These are phyloP conservation scores for Apophysomyces trapeziformis DNA, from an alignment of 371 early-diverging fungal species.

Conservation along the genomic window DNA sequence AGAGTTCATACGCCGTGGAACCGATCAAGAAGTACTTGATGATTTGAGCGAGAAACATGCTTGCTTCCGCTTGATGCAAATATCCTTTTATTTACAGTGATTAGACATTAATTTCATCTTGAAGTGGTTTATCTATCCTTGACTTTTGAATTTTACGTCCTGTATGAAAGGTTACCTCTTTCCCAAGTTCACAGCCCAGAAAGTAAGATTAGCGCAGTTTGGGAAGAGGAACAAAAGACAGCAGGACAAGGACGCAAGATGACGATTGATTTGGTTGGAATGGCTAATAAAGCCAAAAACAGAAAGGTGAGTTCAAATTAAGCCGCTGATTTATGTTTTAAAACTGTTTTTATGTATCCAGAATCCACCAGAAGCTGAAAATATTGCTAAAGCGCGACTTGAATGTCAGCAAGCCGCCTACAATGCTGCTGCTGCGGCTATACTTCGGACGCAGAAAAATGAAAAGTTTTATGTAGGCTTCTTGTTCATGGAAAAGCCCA, in stretches of 20 bases:
- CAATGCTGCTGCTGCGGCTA: constrained; percentile 60
- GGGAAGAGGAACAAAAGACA: constrained; percentile 23
- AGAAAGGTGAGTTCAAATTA: constrained; percentile 14
- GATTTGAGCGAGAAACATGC: constrained; percentile 52
- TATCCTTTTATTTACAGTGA: constrained; percentile 41
- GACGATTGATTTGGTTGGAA: constrained; percentile 29
- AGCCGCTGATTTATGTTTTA: neutral
- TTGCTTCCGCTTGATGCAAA: constrained; percentile 50
- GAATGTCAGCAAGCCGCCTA: constrained; percentile 65
- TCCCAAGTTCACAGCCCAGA: constrained; percentile 40
- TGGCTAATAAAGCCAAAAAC: constrained; percentile 21
- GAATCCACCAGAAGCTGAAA: constrained; percentile 12
- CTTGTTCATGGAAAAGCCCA: constrained; percentile 47
- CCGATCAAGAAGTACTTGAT: constrained; percentile 40
- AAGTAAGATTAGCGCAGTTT: constrained; percentile 31
- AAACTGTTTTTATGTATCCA: neutral
- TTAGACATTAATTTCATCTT: constrained; percentile 5
- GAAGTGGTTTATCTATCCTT: constrained; percentile 11
- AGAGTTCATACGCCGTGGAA: constrained; percentile 27
- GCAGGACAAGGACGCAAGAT: constrained; percentile 27
- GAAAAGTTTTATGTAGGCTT: constrained; percentile 52
- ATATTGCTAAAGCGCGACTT: constrained; percentile 16
- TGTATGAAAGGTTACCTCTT: constrained; percentile 43
- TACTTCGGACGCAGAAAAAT: constrained; percentile 54
- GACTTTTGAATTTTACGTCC: constrained; percentile 33